These are phyloP conservation scores for Cubamyces lactineus DNA, from an alignment of 768 basidiomycete genomes.

Conservation along the genomic window DNA sequence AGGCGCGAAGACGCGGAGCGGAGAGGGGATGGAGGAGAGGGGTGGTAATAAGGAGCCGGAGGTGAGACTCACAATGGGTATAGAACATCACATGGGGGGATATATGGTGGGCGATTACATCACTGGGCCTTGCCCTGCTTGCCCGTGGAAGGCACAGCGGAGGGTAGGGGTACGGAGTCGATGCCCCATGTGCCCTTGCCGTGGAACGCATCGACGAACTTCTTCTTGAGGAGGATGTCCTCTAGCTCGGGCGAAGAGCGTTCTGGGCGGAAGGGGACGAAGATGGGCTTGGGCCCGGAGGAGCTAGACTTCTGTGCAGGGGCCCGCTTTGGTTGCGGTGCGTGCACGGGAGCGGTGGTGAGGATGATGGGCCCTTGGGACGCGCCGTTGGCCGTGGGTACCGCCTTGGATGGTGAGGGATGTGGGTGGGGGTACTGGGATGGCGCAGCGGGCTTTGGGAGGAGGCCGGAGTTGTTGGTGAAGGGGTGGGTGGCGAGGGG, in stretches of 20 bases:
- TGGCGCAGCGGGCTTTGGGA: conserved; percentile 47
- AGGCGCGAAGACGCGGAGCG: conserved; percentile 15
- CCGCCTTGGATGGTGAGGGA: conserved; percentile 36
- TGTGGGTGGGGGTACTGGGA: conserved; percentile 51
- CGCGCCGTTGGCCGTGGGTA: conserved; percentile 9
- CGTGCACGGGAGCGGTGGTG: conserved; percentile 27
- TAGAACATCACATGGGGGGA: conserved; percentile 27
- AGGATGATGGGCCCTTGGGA: conserved; percentile 18
- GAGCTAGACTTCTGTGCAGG: conserved; percentile 20
- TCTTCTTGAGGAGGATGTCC: conserved; percentile 45
- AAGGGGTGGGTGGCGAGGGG: conserved; percentile 64
- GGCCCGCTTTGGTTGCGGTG: conserved; percentile 34
- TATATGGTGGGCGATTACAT: conserved; percentile 20
- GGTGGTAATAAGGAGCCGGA: background rate
- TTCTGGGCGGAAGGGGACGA: conserved; percentile 54
- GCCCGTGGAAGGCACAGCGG: conserved; percentile 17
- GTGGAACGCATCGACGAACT: conserved; percentile 34
- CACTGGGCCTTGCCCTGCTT: conserved; percentile 25
- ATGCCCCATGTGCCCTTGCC: conserved; percentile 35
- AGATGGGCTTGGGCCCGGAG: conserved; percentile 39
- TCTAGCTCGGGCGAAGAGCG: conserved; percentile 60
- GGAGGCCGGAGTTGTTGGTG: conserved; percentile 44
- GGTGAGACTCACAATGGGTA: conserved; percentile 26
- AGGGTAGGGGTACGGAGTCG: conserved; percentile 26
- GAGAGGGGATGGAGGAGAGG: conserved; percentile 3